Evolutionary conservation across 306 rosid species (phyloP), one percentile per base, ranked within the genome.

Genomic region (Inga laurina): DNA sequence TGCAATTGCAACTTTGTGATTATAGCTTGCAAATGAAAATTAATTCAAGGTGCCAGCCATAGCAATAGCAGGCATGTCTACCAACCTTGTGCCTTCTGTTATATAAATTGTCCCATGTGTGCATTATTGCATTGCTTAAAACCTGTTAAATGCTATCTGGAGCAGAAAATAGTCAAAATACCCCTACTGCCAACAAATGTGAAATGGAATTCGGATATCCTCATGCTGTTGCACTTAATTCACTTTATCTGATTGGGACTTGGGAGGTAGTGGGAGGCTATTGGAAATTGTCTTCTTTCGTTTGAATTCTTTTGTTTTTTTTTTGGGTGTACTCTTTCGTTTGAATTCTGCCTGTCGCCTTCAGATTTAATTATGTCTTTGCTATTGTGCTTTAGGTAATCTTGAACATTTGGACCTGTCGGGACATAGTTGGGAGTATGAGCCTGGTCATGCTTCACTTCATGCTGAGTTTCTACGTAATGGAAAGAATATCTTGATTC

Each of bases 401-500:
- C 87, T 96, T 82, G 83, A 83, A 78, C 84, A 4, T 81, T 84
- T 94, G 87, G 94, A 94, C 87, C 88, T 92, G 90, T 89, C 86
- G 19, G 98, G 92, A 86, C 90, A 93, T 76, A 72, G 7, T 75
- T 91, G 93, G 96, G 88, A 85, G 71, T 52, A 27, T 81, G 84
- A 84, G 74, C 84, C 85, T 35, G 90, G 54, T 57, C 79, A 89
- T 78, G 77, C 65, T 86, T 84, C 88, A 10, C 34, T 84, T 70
- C 74, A 74, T 83, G 86, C 83, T 5, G 90, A 89, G 79, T 77
- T 90, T 82, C 77, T 80, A 80, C 61, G 70, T 69, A 62, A 81
- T 83, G 89, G 83, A 76, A 82, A 72, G 76, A 90, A 91, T n/a
- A 62, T 87, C 61, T 62, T 92, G 83, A 78, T 88, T 74, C 85